Conservation (phyloP, 805 yeast species). For the Myxozyma sirexii region DNA sequence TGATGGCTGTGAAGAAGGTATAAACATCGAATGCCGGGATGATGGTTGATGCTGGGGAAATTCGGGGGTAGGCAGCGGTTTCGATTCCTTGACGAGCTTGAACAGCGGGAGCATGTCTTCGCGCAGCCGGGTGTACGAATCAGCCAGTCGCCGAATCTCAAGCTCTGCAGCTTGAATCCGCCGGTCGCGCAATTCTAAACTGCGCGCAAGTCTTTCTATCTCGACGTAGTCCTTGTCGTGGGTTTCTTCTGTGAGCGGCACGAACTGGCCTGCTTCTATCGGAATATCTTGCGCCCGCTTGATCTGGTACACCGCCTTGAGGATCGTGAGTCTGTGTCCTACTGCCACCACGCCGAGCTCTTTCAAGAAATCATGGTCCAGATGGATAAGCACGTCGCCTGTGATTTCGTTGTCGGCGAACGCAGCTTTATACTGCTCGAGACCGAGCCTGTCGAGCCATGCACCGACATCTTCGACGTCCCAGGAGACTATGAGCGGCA, state of each 20-base stretch:
- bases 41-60: constrained; percentile 35
- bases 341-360: constrained; percentile 67
- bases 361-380: constrained; percentile 68
- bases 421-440: constrained; percentile 19
- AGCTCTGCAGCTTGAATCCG: constrained; percentile 42
- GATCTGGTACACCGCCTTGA: constrained; percentile 61
- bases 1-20: constrained; percentile 21
- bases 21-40: constrained; percentile 34
- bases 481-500: constrained; percentile 22
- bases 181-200: constrained; percentile 37
- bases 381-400: constrained; percentile 70
- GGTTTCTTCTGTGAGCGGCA: constrained; percentile 32
- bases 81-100: constrained; percentile 60
- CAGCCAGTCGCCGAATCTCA: constrained; percentile 46
- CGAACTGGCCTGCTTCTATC: constrained; percentile 34
- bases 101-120: constrained; percentile 68
- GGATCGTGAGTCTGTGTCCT: constrained; percentile 60
- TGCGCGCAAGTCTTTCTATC: constrained; percentile 23
- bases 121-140: constrained; percentile 53
- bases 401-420: constrained; percentile 60
- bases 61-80: constrained; percentile 35
- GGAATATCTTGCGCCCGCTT: constrained; percentile 41
- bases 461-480: constrained; percentile 25
- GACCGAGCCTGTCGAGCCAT: constrained; percentile 27
- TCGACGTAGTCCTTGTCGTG: constrained; percentile 39